Evolutionary conservation across 306 rosid species (phyloP).

Genomic region (Acacia acuminata): DNA sequence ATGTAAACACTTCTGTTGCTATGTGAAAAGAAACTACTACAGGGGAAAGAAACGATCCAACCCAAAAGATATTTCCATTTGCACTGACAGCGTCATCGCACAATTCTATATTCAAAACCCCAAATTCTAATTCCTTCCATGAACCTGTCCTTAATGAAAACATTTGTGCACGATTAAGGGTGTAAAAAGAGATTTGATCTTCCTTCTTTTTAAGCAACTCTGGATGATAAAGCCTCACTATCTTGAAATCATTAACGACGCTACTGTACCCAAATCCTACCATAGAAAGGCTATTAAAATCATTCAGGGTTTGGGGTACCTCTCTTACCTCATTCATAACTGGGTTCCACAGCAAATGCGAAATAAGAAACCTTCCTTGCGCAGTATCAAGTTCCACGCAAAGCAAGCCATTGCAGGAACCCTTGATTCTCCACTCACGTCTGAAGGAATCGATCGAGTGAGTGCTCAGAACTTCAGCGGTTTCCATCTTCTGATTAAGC

Average conservation of each 20-base stretch:
- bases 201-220: no score
- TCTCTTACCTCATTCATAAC: no score
- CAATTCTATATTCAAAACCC: neutral
- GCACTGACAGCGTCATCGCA: neutral
- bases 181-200: no score
- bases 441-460: neutral
- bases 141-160: neutral
- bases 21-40: neutral
- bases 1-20: neutral
- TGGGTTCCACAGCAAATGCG: neutral
- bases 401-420: neutral
- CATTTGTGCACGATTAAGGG: no score
- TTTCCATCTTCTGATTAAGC: neutral
- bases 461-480: neutral
- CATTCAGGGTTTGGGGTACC: no score
- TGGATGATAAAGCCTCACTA: no score
- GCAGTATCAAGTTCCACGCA: neutral
- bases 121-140: neutral
- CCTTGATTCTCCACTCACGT: neutral
- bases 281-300: no score
- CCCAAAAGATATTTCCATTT: neutral
- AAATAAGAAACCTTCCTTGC: neutral
- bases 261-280: no score
- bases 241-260: no score
- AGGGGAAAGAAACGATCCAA: no score